Conservation (phyloP, 345 rosid species). For the Alliaria petiolata region DNA sequence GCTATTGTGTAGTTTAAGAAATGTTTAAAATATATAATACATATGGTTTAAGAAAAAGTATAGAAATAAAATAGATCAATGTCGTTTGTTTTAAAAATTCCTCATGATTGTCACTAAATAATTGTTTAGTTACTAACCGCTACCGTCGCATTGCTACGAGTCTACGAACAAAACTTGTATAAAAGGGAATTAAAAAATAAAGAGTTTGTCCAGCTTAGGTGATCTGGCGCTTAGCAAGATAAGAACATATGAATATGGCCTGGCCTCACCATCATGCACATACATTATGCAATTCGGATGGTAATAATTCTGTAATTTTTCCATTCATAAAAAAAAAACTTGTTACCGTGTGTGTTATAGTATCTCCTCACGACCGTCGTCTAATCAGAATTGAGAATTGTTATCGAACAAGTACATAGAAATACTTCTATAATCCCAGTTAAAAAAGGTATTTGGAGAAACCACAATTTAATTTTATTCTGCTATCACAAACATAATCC, state of each 20-base stretch:
- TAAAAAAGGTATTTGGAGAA: too few relatives aligned
- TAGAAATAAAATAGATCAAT: neutral
- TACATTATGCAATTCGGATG: neutral
- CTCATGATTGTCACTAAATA: neutral
- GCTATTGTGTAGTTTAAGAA: neutral
- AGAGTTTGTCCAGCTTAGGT: neutral
- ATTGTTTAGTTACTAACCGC: slow-evolving; percentile 7
- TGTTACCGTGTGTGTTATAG: too few relatives aligned
- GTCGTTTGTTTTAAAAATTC: neutral
- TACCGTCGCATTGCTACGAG: neutral
- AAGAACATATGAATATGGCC: neutral
- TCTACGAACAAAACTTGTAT: neutral
- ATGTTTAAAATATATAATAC: neutral
- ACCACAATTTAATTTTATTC: too few relatives aligned
- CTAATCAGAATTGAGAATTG: too few relatives aligned
- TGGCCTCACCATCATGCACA: neutral
- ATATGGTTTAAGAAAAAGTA: neutral
- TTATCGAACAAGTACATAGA: too few relatives aligned
- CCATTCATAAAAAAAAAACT: too few relatives aligned
- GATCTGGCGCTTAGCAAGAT: slow-evolving; percentile 5
- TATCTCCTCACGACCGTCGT: too few relatives aligned
- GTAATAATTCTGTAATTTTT: too few relatives aligned
- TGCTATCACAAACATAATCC: too few relatives aligned
- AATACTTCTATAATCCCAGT: too few relatives aligned
- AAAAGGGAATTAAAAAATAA: neutral